Evolutionary conservation across 306 rosid genomes (phyloP).

Genomic region (Boehmeria nivea): DNA sequence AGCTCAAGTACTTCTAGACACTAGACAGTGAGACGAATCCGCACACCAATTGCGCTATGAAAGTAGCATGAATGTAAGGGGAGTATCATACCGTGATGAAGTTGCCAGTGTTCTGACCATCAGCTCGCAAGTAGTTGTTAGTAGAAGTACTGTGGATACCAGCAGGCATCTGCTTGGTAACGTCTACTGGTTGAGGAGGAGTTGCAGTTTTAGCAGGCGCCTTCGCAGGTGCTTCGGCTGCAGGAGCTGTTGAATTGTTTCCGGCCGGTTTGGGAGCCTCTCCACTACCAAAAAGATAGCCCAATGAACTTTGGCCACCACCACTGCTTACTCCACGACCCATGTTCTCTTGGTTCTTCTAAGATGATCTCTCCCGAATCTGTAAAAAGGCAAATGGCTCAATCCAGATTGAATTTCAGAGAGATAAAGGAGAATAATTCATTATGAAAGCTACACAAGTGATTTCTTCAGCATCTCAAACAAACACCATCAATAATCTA

Average conservation of each 20-base stretch:
- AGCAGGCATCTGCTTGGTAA: slow-evolving; percentile 73
- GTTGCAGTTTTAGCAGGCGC: slow-evolving; percentile 55
- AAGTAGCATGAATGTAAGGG: slow-evolving; percentile 10
- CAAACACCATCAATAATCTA: slow-evolving; percentile 2
- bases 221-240: slow-evolving; percentile 37
- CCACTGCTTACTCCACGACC: slow-evolving; percentile 99
- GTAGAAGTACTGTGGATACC: slow-evolving; percentile 82
- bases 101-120: slow-evolving; percentile 96
- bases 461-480: not conserved
- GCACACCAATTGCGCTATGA: slow-evolving; percentile 3
- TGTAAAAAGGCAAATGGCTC: not conserved
- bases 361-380: slow-evolving; percentile 20
- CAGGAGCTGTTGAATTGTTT: slow-evolving; percentile 40
- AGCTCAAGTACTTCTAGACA: too few relatives aligned
- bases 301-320: slow-evolving; percentile 97
- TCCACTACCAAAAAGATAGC: slow-evolving; percentile 94
- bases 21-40: too few relatives aligned
- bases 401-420: not conserved
- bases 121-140: slow-evolving; percentile 63
- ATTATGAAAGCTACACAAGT: not conserved
- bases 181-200: slow-evolving; percentile 41
- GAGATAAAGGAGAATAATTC: not conserved
- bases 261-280: slow-evolving; percentile 72
- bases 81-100: slow-evolving; percentile 68
- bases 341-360: slow-evolving; percentile 47